These are phyloP conservation scores for Lasiosphaeriaceae sp. DNA, from an alignment of 495 filamentous ascomycete genomes.

Conservation along the genomic window DNA sequence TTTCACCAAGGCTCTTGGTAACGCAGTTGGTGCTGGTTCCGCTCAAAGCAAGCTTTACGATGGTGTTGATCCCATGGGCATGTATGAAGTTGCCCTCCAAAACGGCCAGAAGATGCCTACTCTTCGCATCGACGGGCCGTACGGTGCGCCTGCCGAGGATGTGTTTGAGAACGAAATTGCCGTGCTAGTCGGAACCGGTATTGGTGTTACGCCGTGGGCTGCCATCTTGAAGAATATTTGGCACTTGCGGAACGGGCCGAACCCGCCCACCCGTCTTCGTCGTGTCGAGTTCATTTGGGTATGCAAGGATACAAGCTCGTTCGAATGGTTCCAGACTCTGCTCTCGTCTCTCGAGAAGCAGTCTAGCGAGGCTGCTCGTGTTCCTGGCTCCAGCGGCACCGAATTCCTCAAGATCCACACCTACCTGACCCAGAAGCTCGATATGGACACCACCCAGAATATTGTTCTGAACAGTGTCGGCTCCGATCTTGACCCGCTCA, in stretches of 20 bases:
- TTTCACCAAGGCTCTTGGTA: constrained; percentile 82
- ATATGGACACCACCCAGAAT: constrained; percentile 88
- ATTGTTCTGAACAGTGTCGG: constrained; percentile 96
- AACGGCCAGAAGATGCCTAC: constrained; percentile 87
- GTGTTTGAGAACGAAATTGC: constrained; percentile 99
- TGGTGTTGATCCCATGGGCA: constrained; percentile 85
- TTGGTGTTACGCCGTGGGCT: constrained; percentile 97
- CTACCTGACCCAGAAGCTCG: constrained; percentile 90
- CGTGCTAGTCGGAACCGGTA: constrained; percentile 93
- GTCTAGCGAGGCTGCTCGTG: constrained; percentile 60
- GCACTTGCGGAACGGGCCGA: constrained; percentile 82
- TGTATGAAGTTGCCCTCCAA: constrained; percentile 96
- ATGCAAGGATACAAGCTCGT: constrained; percentile 91
- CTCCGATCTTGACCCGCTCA: constrained; percentile 74
- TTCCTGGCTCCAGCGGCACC: constrained; percentile 57
- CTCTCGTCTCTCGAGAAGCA: constrained; percentile 90
- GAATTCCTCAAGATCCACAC: constrained; percentile 98
- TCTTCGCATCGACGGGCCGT: constrained; percentile 90
- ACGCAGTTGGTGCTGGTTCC: constrained; percentile 86
- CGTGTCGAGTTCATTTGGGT: constrained; percentile 99
- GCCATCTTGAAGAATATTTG: constrained; percentile 98
- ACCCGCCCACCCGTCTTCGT: constrained; percentile 80
- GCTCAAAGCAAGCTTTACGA: constrained; percentile 83
- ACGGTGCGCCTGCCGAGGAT: constrained; percentile 93
- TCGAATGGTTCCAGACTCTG: constrained; percentile 98